phyloP scores from a whole-genome alignment of 192 early-diverging fungal genomes.

The Coemansia sp. region DNA sequence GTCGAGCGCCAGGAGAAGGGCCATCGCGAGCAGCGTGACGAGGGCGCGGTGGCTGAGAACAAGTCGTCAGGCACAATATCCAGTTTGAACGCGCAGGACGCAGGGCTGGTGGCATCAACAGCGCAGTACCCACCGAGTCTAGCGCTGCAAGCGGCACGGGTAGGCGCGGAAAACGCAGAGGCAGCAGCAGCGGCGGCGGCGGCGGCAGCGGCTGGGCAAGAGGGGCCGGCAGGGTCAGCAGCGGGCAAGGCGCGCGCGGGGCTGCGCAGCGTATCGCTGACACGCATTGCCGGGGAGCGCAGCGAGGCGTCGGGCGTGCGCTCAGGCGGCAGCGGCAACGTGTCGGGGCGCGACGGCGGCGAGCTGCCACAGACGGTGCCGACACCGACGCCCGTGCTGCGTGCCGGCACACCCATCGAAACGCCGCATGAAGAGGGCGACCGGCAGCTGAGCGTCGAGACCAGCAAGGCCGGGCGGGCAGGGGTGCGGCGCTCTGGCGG shows the following conservation, averaged over 20 bases:
- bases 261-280: slow-evolving; percentile 41
- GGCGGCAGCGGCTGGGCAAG: too few species aligned
- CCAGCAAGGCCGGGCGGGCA: slow-evolving; percentile 14
- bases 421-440: slow-evolving; percentile 46
- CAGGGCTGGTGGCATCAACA: slow-evolving; percentile 2
- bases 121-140: slow-evolving; percentile 33
- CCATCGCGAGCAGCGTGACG: slow-evolving; percentile 17
- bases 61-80: slow-evolving; percentile 17
- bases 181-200: not conserved
- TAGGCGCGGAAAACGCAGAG: not conserved
- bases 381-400: slow-evolving; percentile 3
- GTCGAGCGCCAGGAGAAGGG: slow-evolving; percentile 48
- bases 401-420: slow-evolving; percentile 28
- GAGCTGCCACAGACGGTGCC: not conserved
- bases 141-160: slow-evolving; percentile 10
- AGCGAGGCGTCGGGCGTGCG: slow-evolving; percentile 8
- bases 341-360: slow-evolving; percentile 13
- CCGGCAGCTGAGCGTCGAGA: slow-evolving; percentile 34
- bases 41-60: slow-evolving; percentile 1
- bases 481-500: slow-evolving; percentile 9
- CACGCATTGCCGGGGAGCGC: slow-evolving; percentile 22
- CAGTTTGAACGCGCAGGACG: slow-evolving; percentile 7
- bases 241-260: slow-evolving; percentile 2
- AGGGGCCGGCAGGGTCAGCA: too few species aligned
- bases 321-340: slow-evolving; percentile 23